These are phyloP conservation scores for Vitis hybrid DNA, from an alignment of 177 flowering plant genomes.

Conservation along the genomic window DNA sequence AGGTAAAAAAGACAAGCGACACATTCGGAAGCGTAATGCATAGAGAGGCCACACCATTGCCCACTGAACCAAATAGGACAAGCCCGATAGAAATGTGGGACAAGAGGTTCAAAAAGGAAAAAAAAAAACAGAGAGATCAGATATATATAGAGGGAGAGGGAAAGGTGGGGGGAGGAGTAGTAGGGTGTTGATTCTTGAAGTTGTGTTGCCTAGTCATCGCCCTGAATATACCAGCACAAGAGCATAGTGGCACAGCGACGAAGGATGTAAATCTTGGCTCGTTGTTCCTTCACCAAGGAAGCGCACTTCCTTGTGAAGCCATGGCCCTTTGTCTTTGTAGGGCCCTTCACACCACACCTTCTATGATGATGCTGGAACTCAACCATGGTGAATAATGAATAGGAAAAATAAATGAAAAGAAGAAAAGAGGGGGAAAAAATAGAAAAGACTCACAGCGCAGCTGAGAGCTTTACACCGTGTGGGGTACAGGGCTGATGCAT, in stretches of 20 bases:
- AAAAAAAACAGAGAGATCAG: too few species aligned
- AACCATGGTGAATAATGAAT: slow-evolving; percentile 27
- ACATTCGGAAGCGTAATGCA: too few species aligned
- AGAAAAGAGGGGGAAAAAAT: slow-evolving; percentile 4
- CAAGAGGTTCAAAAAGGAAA: too few species aligned
- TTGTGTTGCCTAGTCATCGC: slow-evolving; percentile 43
- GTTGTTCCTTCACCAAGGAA: slow-evolving; percentile 64
- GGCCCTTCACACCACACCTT: slow-evolving; percentile 5
- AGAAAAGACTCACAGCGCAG: slow-evolving; percentile 1
- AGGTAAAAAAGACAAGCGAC: too few species aligned
- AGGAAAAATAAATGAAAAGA: background rate
- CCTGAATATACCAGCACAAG: slow-evolving; percentile 78
- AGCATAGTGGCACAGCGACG: slow-evolving; percentile 92
- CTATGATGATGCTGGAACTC: slow-evolving; percentile 15
- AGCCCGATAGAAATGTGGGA: too few species aligned
- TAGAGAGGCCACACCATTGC: too few species aligned
- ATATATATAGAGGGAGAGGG: too few species aligned
- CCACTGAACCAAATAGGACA: too few species aligned
- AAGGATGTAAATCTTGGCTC: slow-evolving; percentile 75
- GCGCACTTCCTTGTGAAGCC: slow-evolving; percentile 65
- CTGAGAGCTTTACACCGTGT: background rate
- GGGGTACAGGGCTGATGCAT: slow-evolving; percentile 4
- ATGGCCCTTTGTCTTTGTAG: slow-evolving; percentile 30
- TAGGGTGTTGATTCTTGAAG: background rate
- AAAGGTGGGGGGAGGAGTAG: too few species aligned